phyloP scores from a whole-genome alignment of 192 early-diverging fungal species.

The Coemansia sp. region DNA sequence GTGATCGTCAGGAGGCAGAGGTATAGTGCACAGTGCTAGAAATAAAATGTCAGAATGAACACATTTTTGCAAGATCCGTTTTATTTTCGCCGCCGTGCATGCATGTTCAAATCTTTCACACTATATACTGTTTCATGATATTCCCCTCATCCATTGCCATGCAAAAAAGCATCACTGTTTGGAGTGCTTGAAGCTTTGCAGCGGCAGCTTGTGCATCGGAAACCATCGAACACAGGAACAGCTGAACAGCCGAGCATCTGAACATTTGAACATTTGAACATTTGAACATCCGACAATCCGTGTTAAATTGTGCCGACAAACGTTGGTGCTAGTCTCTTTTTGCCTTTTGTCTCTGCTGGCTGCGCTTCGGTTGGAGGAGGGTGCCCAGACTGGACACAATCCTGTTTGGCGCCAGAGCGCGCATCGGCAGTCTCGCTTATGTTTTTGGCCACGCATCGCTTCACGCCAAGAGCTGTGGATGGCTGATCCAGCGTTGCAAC shows the following conservation, averaged over 20 bases:
- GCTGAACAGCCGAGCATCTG: neutral
- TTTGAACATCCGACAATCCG: neutral
- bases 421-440: neutral
- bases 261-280: neutral
- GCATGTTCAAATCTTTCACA: neutral
- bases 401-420: neutral
- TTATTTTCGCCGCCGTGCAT: neutral
- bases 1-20: neutral
- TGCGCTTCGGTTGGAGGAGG: neutral
- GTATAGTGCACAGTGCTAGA: neutral
- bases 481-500: conserved; percentile 69
- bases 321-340: conserved; percentile 47
- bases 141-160: neutral
- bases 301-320: conserved; percentile 31
- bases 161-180: neutral
- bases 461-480: conserved; percentile 15
- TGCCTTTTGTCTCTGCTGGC: conserved; percentile 8
- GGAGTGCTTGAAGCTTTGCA: too few species aligned
- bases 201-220: neutral
- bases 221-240: neutral
- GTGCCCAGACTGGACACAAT: neutral
- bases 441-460: neutral
- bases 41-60: neutral
- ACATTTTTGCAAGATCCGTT: neutral
- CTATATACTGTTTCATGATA: too few species aligned